Percentiles rank a stretch among this genome's conserved stretches.
Conservation (phyloP, 768 basidiomycete genomes). For the Gloeostereum incarnatum region DNA sequence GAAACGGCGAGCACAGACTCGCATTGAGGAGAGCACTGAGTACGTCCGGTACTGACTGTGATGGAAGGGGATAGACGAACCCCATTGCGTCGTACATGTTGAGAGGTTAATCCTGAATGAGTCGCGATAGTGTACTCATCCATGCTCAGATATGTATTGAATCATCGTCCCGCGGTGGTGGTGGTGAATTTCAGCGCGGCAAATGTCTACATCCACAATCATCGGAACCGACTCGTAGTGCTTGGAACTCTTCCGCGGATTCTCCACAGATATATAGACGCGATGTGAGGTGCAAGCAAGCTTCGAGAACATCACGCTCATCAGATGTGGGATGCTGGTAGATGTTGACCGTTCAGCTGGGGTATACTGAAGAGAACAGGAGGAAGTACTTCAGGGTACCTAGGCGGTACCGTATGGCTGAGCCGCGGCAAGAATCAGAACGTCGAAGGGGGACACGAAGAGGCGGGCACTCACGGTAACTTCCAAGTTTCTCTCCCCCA, state of each 20-base stretch:
- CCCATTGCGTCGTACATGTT: no score
- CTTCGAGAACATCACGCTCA: constrained; percentile 72
- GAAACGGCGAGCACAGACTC: no score
- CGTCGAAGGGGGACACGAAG: constrained; percentile 1
- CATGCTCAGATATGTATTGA: constrained; percentile 20
- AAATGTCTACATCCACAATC: constrained; percentile 93
- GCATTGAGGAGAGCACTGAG: no score
- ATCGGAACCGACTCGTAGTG: constrained; percentile 72
- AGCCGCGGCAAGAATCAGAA: not conserved
- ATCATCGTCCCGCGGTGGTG: no score
- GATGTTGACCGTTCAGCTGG: not conserved
- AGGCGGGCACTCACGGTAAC: constrained; percentile 56
- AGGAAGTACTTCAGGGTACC: constrained; percentile 71
- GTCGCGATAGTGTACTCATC: not conserved
- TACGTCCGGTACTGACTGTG: no score
- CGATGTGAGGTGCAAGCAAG: constrained; percentile 81
- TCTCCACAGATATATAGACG: constrained; percentile 95
- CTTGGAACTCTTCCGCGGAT: constrained; percentile 87
- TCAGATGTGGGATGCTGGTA: constrained; percentile 69
- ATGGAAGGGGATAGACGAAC: no score
- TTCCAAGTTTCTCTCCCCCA: constrained; percentile 91
- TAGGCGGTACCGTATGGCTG: constrained; percentile 87
- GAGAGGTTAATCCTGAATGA: not conserved
- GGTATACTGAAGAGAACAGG: not conserved
- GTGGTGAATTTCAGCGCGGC: no score